Evolutionary conservation across 495 filamentous ascomycete genomes (phyloP).

Genomic region (Aspergillus leporis): DNA sequence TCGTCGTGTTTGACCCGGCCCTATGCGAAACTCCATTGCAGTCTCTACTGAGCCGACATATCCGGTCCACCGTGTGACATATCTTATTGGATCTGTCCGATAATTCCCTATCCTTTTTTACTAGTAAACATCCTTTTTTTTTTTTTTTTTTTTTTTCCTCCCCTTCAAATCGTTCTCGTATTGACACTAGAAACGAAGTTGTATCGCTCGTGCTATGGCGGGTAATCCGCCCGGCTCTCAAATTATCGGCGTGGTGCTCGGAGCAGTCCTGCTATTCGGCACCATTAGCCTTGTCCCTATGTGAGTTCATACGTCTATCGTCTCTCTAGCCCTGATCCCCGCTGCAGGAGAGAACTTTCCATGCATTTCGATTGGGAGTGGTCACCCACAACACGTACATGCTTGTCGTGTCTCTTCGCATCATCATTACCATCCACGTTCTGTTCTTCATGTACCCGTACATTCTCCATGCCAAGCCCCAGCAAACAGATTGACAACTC

Average conservation of each 20-base stretch:
- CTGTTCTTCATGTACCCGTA: neutral
- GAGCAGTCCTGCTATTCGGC: conserved; percentile 32
- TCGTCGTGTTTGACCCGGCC: conserved; percentile 4
- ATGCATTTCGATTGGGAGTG: conserved; percentile 14
- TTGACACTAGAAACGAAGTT: conserved; percentile 3
- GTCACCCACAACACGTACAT: neutral
- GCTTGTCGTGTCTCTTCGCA: neutral
- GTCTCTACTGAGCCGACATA: conserved; percentile 16
- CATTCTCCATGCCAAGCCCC: neutral
- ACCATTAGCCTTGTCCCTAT: conserved; percentile 37
- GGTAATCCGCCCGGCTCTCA: conserved; percentile 26
- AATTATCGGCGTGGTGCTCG: conserved; percentile 38
- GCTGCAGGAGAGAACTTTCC: conserved; percentile 22
- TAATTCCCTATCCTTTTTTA: too few relatives aligned
- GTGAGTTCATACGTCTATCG: conserved; percentile 24
- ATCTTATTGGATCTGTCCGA: conserved; percentile 17
- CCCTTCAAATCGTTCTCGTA: conserved; percentile 16
- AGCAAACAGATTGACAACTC: neutral
- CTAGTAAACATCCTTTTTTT: too few relatives aligned
- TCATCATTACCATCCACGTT: neutral
- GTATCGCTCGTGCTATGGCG: conserved; percentile 26
- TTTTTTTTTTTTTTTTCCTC: conserved; percentile 4
- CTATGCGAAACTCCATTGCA: conserved; percentile 2
- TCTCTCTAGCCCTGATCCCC: conserved; percentile 18
- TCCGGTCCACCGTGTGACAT: conserved; percentile 15